Evolutionary conservation across 2,329 filamentous ascomycete genomes (phyloP), one percentile per base, ranked within the genome.

Genomic region (Verticillium nonalfalfae): DNA sequence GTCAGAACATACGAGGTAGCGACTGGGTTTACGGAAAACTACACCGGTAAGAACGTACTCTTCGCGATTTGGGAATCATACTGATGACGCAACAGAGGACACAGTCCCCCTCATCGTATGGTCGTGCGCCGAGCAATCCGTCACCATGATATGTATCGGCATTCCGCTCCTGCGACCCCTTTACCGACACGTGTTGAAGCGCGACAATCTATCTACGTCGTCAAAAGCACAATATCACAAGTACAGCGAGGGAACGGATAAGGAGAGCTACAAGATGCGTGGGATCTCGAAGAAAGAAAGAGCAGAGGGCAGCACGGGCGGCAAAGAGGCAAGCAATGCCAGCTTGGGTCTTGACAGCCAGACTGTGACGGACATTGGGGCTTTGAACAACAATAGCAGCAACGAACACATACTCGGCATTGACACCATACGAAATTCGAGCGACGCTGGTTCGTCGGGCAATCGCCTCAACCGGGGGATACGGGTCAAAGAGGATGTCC

Each of bases 41-140:
- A 66, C 7, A 52, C 64, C 0, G 65, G 64, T 65, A 61, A 15
- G 11, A 40, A 1, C 13, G 10, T 3, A 3, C 9, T 38, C 14
- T 7, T 9, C 6, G 1, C 0, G 1, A 9, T 0, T 1, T 13
- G 3, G 9, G 7, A 14, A 36, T 15, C 10, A 31, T 60, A 14
- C 54, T 38, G 4, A 34, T 39, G 1, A 31, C 60, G 68, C 39
- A 66, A 21, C 54, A 73, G 73, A 70, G 58, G 72, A 73, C 54
- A 73, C 71, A 7, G 72, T 75, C 1, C 67, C 66, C 0, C 68
- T 75, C 11, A 72, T 75, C 11, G 68, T 72, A 9, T 78, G 75
- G 75, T 71, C 72, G 0, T 72, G 71, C 1, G 74, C 74, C 40
- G 75, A 78, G 58, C 71, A 75, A 18, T 67, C 74, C 6, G 72